Conservation (phyloP, 148 eudicot species). For the Spergularia bocconei region DNA sequence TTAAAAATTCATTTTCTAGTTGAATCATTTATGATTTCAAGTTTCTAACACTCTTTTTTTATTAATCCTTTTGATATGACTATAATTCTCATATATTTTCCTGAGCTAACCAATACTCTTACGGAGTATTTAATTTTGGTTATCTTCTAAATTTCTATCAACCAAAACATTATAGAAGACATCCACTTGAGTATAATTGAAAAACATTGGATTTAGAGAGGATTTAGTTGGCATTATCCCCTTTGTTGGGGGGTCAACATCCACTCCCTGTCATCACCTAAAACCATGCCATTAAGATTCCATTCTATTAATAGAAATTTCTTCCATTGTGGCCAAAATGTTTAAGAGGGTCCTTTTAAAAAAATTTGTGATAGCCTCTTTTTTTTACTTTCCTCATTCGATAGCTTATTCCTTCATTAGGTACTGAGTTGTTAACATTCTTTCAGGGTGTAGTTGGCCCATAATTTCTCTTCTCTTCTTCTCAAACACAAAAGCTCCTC, state of each 20-base stretch:
- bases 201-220: slow-evolving; percentile 33
- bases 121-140: neutral
- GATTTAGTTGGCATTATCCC: slow-evolving; percentile 64
- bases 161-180: slow-evolving; percentile 38
- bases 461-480: neutral
- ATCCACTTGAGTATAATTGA: slow-evolving; percentile 33
- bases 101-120: neutral
- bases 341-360: neutral
- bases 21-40: no score
- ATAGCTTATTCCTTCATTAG: slow-evolving; percentile 21
- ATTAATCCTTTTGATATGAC: no score
- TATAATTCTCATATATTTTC: no score
- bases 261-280: slow-evolving; percentile 71
- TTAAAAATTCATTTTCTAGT: no score
- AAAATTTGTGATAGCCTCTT: slow-evolving; percentile 11
- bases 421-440: slow-evolving; percentile 10
- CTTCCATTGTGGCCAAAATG: slow-evolving; percentile 22
- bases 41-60: no score
- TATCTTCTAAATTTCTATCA: slow-evolving; percentile 24
- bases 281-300: slow-evolving; percentile 54
- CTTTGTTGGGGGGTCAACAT: slow-evolving; percentile 79
- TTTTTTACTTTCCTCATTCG: slow-evolving; percentile 16
- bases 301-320: slow-evolving; percentile 53
- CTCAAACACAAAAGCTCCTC: neutral
- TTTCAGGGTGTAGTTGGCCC: slow-evolving; percentile 23